Base-by-base conservation (phyloP, 805 yeast species). In the Saccharomycopsis sp. region DNA sequence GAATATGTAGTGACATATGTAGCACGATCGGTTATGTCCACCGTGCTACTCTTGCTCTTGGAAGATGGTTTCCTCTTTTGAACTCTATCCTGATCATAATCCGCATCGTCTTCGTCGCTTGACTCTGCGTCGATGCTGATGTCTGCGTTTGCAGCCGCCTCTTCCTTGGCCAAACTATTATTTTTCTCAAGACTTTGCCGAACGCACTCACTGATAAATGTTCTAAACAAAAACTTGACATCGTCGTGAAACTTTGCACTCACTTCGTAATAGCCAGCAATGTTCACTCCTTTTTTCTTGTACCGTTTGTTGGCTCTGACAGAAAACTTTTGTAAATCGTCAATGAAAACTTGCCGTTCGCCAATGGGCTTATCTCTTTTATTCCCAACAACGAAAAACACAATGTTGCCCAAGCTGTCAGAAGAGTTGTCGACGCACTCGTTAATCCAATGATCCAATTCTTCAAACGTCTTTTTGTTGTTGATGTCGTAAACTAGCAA, bases 331-430 rank as follows among this genome's bases (percentile, higher is more conserved):
- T 62, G 50, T 3, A 68, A 60, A 42, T 67, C 65, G 16, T 64
- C 64, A 36, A 61, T 63, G 3, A 56, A 53, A 12, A 69, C 70
- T 32, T 59, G 50, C 37, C 69, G 55, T 16, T 58, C 54, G 30
- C 57, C 54, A 25, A 62, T 51, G 7, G 34, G 22, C 23, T 41
- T 39, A 41, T 52, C 55, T 27, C 48, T 20, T 48, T 69, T 69
- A 49, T 66, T 69, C 4, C 74, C 74, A n/a, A 69, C 62, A 10
- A 69, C 52, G 48, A 65, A 69, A 39, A 65, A 57, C 20, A 67
- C 55, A 4, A 62, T 55, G 2, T 53, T 46, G 7, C 29, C 19
- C 6, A 39, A 30, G 2, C 31, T 30, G 35, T 57, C 60, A 34
- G 56, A 44, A 26, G 49, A 30, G 46, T 65, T 60, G 15, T 59